Conservation (phyloP, 208 protist species). For the Wallacemonas sp. region DNA sequence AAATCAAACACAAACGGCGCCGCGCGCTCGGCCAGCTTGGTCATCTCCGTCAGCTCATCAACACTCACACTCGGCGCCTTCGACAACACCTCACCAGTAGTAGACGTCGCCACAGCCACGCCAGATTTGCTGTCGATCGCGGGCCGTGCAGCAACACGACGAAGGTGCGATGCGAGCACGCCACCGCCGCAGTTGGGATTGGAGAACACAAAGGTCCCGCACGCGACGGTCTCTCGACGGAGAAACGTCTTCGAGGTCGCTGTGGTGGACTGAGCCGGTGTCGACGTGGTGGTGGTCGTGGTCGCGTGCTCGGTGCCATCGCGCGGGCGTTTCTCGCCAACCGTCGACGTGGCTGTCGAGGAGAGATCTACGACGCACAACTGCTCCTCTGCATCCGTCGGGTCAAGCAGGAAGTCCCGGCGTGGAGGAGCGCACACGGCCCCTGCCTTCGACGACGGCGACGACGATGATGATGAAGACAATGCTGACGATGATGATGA, state of each 20-base stretch:
- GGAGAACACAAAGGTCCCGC: conserved; percentile 65
- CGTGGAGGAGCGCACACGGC: conserved; percentile 2
- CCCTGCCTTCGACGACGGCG: background rate
- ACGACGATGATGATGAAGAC: background rate
- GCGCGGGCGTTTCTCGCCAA: no score
- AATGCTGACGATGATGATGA: background rate
- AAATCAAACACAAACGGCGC: conserved; percentile 66
- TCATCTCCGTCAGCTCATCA: conserved; percentile 47
- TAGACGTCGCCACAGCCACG: background rate
- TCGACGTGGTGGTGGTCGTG: background rate
- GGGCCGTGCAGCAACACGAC: conserved; percentile 6
- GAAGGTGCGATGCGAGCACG: conserved; percentile 46
- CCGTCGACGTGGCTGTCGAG: background rate
- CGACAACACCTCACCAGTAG: no score
- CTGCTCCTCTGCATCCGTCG: conserved; percentile 59
- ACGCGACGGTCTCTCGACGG: conserved; percentile 26
- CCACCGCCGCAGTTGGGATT: conserved; percentile 54
- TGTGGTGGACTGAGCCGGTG: background rate
- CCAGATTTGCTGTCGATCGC: background rate
- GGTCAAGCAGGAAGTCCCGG: conserved; percentile 59
- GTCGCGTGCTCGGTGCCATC: no score
- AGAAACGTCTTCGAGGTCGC: conserved; percentile 3
- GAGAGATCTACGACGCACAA: conserved; percentile 20
- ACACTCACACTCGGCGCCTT: conserved; percentile 17
- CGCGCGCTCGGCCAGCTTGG: conserved; percentile 56